Percentiles rank a stretch among this genome's conserved stretches.
Evolutionary conservation across 495 filamentous ascomycete genomes (phyloP).

Genomic region (Cudoniella acicularis): DNA sequence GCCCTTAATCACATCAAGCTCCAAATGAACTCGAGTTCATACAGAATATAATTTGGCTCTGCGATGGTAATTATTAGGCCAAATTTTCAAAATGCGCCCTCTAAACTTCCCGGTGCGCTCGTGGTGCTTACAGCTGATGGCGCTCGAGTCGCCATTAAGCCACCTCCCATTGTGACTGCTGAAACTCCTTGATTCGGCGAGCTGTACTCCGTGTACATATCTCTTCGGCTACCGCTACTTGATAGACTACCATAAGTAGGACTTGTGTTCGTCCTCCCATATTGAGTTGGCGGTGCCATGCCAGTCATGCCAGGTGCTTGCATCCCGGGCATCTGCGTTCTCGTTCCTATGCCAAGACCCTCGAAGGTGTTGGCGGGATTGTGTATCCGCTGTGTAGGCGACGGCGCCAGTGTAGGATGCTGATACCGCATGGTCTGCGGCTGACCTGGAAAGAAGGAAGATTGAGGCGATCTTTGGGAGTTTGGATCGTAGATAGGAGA

Average conservation of each 20-base stretch:
- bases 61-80: neutral
- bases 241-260: neutral
- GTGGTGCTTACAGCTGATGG: neutral
- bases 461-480: constrained; percentile 12
- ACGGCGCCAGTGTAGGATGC: constrained; percentile 1
- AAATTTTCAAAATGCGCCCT: neutral
- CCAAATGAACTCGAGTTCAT: neutral
- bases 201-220: neutral
- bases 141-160: neutral
- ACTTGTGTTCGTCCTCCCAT: constrained; percentile 1
- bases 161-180: neutral
- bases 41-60: neutral
- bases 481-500: constrained; percentile 10
- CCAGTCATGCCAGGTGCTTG: neutral
- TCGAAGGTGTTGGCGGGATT: constrained; percentile 2
- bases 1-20: neutral
- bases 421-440: constrained; percentile 9
- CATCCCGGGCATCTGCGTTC: constrained; percentile 2
- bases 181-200: neutral
- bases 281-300: neutral
- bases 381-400: constrained; percentile 8
- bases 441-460: constrained; percentile 7
- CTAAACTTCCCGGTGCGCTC: neutral
- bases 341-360: neutral
- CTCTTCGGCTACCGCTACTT: neutral